These are phyloP conservation scores for Mycosarcoma maydis DNA, from an alignment of 1,284 basidiomycete genomes.

Conservation along the genomic window DNA sequence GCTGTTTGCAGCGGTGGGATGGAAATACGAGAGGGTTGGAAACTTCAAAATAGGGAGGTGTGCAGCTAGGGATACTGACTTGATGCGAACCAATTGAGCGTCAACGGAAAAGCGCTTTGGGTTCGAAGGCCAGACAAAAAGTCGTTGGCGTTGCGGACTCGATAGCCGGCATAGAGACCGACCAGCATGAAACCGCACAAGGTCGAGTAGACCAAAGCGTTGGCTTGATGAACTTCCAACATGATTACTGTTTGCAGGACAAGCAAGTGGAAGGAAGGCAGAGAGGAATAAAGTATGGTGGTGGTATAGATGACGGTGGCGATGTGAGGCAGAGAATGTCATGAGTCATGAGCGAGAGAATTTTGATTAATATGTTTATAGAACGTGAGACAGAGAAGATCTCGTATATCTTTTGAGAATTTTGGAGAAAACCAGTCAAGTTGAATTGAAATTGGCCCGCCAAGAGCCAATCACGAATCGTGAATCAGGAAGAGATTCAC, in stretches of 20 bases:
- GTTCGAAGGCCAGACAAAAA: conserved; percentile 65
- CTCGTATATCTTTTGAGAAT: too few relatives aligned
- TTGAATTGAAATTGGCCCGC: too few relatives aligned
- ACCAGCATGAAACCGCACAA: conserved; percentile 64
- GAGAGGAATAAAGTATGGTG: conserved; percentile 3
- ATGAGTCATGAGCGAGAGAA: too few relatives aligned
- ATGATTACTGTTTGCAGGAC: too few relatives aligned
- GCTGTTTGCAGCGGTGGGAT: conserved; percentile 41
- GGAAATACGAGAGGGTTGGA: conserved; percentile 1
- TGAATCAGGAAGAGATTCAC: too few relatives aligned
- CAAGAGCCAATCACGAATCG: too few relatives aligned
- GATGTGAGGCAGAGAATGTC: too few relatives aligned
- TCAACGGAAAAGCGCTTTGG: conserved; percentile 62
- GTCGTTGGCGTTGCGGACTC: conserved; percentile 59
- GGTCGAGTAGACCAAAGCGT: conserved; percentile 65
- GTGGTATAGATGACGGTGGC: conserved; percentile 1
- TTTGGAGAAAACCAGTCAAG: too few relatives aligned
- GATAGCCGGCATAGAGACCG: conserved; percentile 64
- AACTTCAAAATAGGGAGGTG: conserved; percentile 21
- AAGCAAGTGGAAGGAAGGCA: too few relatives aligned
- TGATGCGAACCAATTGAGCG: conserved; percentile 66
- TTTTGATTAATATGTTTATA: too few relatives aligned
- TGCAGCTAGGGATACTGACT: conserved; percentile 55
- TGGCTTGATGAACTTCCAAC: conserved; percentile 53
- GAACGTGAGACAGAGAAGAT: too few relatives aligned